Conservation (phyloP, 305 asterid genomes). For the Fraxinus albicans region DNA sequence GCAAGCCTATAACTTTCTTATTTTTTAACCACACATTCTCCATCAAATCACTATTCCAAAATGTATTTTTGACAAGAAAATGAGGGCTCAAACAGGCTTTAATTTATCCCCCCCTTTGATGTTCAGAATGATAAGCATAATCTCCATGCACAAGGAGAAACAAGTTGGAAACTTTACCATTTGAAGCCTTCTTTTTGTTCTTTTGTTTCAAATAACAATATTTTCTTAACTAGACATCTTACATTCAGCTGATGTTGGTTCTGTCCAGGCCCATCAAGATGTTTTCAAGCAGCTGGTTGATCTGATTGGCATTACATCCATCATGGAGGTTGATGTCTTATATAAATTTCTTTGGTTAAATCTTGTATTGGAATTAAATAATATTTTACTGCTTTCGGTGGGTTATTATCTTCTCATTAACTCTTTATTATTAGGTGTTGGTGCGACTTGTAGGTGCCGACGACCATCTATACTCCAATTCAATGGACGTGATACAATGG, state of each 20-base stretch:
- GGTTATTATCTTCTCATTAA: conserved; percentile 30
- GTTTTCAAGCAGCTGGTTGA: conserved; percentile 86
- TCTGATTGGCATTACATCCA: conserved; percentile 96
- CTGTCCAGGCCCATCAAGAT: conserved; percentile 68
- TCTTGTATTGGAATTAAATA: not conserved
- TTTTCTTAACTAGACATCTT: not conserved
- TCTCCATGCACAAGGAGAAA: not conserved
- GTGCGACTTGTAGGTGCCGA: conserved; percentile 94
- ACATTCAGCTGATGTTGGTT: conserved; percentile 12
- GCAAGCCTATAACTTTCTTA: not conserved
- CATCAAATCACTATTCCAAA: not conserved
- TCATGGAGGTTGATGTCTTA: conserved; percentile 80
- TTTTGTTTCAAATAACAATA: not conserved
- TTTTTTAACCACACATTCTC: not conserved
- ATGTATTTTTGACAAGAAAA: not conserved
- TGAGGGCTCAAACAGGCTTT: not conserved
- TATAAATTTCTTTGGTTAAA: conserved; percentile 7
- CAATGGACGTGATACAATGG: conserved; percentile 93
- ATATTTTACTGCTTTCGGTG: conserved; percentile 9
- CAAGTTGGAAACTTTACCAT: conserved; percentile 8
- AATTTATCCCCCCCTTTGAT: conserved; percentile 8
- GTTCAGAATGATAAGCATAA: not conserved
- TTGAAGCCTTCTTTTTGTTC: conserved; percentile 15
- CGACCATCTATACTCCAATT: conserved; percentile 81
- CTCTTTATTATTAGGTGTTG: conserved; percentile 62